These are phyloP conservation scores for Torulaspora franciscae DNA, from an alignment of 805 yeast species.

Conservation along the genomic window DNA sequence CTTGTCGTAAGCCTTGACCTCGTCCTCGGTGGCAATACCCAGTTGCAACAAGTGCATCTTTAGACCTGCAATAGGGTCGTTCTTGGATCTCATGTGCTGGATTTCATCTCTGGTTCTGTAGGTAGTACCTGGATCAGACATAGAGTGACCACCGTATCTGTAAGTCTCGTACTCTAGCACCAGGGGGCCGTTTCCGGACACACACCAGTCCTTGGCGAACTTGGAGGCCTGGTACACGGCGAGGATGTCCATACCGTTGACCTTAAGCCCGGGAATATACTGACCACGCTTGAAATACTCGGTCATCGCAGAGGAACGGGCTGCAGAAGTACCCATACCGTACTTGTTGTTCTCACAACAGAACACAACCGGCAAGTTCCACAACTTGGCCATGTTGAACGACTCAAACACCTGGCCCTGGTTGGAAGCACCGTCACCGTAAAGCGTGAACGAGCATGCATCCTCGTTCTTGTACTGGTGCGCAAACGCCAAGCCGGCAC, in stretches of 20 bases:
- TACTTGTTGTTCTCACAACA: constrained; percentile 99
- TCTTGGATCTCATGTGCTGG: constrained; percentile 97
- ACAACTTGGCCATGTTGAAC: constrained; percentile 97
- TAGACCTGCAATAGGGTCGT: constrained; percentile 95
- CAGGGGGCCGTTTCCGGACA: constrained; percentile 90
- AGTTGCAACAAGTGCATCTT: constrained; percentile 79
- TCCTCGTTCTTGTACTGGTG: constrained; percentile 86
- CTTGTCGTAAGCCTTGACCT: constrained; percentile 90
- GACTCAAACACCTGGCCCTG: constrained; percentile 99
- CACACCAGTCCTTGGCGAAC: constrained; percentile 95
- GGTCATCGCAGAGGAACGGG: constrained; percentile 93
- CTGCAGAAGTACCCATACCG: constrained; percentile 99
- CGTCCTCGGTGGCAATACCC: constrained; percentile 87
- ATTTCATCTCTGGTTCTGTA: constrained; percentile 99
- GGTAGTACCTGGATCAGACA: constrained; percentile 99
- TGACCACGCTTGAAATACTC: constrained; percentile 99
- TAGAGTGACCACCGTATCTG: constrained; percentile 99
- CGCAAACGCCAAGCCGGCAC: constrained; percentile 97
- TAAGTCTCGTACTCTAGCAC: constrained; percentile 97
- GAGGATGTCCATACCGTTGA: constrained; percentile 97
- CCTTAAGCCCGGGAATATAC: constrained; percentile 97
- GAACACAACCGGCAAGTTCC: constrained; percentile 92
- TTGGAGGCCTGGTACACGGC: constrained; percentile 94
- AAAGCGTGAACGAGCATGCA: constrained; percentile 78
- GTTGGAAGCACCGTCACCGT: constrained; percentile 99